Evolutionary conservation across 768 basidiomycete species (phyloP).

Genomic region (Amanita pseudoporphyria): DNA sequence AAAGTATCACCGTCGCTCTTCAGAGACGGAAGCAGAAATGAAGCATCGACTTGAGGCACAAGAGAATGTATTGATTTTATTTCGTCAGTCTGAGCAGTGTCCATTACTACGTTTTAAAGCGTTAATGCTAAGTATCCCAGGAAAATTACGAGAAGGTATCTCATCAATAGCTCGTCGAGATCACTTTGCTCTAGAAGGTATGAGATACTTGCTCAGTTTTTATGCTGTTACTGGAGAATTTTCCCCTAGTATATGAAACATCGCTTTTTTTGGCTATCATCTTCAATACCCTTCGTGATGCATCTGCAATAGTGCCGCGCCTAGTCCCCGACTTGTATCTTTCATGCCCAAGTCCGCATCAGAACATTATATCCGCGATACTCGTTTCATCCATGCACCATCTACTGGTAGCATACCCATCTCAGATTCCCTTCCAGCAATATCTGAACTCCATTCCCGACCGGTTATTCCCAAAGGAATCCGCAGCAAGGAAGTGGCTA

Average conservation of each 20-base stretch:
- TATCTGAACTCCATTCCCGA: conserved; percentile 31
- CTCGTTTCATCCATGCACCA: conserved; percentile 50
- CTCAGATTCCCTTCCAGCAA: conserved; percentile 47
- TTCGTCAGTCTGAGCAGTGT: conserved; percentile 39
- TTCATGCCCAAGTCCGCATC: conserved; percentile 15
- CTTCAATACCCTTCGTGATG: conserved; percentile 54
- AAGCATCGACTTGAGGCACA: conserved; percentile 43
- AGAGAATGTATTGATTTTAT: conserved; percentile 64
- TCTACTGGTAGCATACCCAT: conserved; percentile 51
- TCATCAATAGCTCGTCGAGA: conserved; percentile 51
- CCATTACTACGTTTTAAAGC: not conserved
- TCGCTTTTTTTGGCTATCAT: conserved; percentile 57
- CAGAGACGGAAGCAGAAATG: conserved; percentile 23
- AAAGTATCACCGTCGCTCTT: conserved; percentile 20
- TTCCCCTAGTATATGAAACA: conserved; percentile 59
- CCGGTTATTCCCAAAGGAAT: conserved; percentile 26
- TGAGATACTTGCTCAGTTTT: conserved; percentile 7
- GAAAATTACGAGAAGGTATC: conserved; percentile 71
- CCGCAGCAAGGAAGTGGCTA: conserved; percentile 42
- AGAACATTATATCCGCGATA: conserved; percentile 20
- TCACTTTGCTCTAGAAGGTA: conserved; percentile 61
- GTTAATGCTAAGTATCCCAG: conserved; percentile 24
- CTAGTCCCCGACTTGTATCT: conserved; percentile 44
- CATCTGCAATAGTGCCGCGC: conserved; percentile 49
- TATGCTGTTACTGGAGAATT: not conserved